Percentiles rank a stretch among this genome's conserved stretches.
Evolutionary conservation across 192 early-diverging fungal genomes (phyloP).

Genomic region (Coemansia sp.): DNA sequence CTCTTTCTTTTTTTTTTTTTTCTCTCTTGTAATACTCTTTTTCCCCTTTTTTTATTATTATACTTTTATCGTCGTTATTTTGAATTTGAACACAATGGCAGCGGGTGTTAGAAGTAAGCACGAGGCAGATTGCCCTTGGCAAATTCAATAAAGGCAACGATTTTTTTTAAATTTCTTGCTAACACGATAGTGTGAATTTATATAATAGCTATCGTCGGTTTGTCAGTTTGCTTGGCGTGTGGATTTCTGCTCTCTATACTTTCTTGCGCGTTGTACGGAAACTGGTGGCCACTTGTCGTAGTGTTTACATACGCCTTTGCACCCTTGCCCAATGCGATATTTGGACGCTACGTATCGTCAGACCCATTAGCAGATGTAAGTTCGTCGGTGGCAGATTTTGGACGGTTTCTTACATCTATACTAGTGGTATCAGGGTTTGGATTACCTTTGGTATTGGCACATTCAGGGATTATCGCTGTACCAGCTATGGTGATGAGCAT

Average conservation of each 20-base stretch:
- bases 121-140: neutral
- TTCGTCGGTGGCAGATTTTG: constrained; percentile 65
- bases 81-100: constrained; percentile 18
- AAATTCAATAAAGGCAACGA: neutral
- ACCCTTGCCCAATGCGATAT: constrained; percentile 89
- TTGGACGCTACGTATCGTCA: constrained; percentile 69
- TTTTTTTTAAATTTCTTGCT: neutral
- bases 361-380: constrained; percentile 72
- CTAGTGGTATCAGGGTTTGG: constrained; percentile 92
- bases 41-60: constrained; percentile 5
- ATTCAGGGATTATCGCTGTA: constrained; percentile 76
- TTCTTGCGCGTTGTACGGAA: constrained; percentile 93
- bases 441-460: constrained; percentile 81
- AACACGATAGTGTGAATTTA: neutral
- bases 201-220: constrained; percentile 58
- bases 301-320: constrained; percentile 92
- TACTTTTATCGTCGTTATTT: neutral
- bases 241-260: constrained; percentile 94
- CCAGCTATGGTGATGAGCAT: constrained; percentile 92
- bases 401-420: constrained; percentile 87
- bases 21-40: neutral
- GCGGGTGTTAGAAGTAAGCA: constrained; percentile 30
- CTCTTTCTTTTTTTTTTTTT: neutral
- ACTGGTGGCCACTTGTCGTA: constrained; percentile 95
- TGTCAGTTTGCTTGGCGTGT: constrained; percentile 89